Base-by-base conservation (phyloP, 2,329 filamentous ascomycete species). In the Aspergillus candidus region DNA sequence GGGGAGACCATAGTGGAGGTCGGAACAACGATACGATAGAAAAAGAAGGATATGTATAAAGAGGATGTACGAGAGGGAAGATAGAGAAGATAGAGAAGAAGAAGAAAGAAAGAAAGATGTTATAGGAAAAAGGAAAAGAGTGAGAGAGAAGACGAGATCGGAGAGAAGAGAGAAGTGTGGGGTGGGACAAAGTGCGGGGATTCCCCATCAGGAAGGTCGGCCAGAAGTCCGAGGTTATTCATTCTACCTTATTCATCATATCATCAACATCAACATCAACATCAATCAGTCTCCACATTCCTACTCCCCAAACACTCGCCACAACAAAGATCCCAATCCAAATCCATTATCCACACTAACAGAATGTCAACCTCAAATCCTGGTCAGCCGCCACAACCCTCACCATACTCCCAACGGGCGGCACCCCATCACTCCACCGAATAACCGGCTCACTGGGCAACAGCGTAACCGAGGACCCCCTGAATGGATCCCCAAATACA, bases 401-500 rank as follows among this genome's bases (percentile, higher is more conserved):
- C 35, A 63, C 57, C 49, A 60, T 50, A 38, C 60, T 66, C 0
- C 61, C 64, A n/a, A 48, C 33, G 0, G 61, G 59, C 4, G 62
- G 58, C n/a, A 61, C 44, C 1, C 65, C 66, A 49, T 61, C 35
- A 30, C 41, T 32, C 66, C 66, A 69, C 12, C 37, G 36, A 42
- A 67, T 62, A 12, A 35, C 18, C 11, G 44, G 47, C 6, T 56
- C 53, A 10, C 4, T 1, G 36, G 44, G 38, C 39, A 37, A 5
- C 31, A 67, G 29, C 10, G 17, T 41, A 11, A 68, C 59, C 2
- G 38, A 30, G 11, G 52, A 39, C 11, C 63, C 63, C 7, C 44
- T 43, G 48, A 72, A 72, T 4, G 70, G 63, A 50, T 72, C 65
- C 7, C 70, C 70, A 55, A 68, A 66, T 13, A 72, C 66, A 60